Percentiles rank a stretch among this genome's conserved stretches.
Conservation (phyloP, 352 stramenopile species). For the Phytopythium montanum region DNA sequence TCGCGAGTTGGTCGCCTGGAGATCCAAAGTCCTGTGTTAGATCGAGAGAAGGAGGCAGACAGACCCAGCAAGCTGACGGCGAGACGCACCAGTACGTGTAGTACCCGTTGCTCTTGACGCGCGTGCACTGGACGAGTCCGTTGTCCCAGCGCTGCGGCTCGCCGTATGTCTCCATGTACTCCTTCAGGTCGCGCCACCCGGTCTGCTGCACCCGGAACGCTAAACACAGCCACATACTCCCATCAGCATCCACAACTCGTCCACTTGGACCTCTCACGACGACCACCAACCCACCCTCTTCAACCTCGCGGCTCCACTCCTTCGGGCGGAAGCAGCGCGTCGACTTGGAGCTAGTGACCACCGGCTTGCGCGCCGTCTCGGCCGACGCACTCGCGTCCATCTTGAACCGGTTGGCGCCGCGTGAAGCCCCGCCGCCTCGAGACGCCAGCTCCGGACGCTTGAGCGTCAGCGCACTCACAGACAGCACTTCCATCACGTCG, state of each 20-base stretch:
- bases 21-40: neutral
- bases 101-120: slow-evolving; percentile 79
- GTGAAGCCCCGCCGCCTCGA: slow-evolving; percentile 13
- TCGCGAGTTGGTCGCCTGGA: slow-evolving; percentile 54
- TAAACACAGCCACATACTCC: neutral
- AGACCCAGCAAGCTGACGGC: neutral
- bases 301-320: slow-evolving; percentile 59
- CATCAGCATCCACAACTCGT: neutral
- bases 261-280: neutral
- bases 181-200: slow-evolving; percentile 70
- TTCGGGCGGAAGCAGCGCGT: slow-evolving; percentile 63
- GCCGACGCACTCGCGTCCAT: slow-evolving; percentile 45
- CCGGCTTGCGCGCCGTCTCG: slow-evolving; percentile 18
- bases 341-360: slow-evolving; percentile 50
- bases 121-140: slow-evolving; percentile 71
- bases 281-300: slow-evolving; percentile 38
- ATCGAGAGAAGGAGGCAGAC: neutral
- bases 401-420: slow-evolving; percentile 34
- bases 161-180: slow-evolving; percentile 78
- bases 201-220: slow-evolving; percentile 73
- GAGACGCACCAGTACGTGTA: slow-evolving; percentile 71
- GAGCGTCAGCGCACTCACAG: slow-evolving; percentile 28
- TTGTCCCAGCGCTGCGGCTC: slow-evolving; percentile 73
- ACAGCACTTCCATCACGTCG: slow-evolving; percentile 25
- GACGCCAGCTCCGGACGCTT: slow-evolving; percentile 36